Evolutionary conservation across 2,329 filamentous ascomycete genomes (phyloP).

Genomic region (Ceratocystis cubensis): DNA sequence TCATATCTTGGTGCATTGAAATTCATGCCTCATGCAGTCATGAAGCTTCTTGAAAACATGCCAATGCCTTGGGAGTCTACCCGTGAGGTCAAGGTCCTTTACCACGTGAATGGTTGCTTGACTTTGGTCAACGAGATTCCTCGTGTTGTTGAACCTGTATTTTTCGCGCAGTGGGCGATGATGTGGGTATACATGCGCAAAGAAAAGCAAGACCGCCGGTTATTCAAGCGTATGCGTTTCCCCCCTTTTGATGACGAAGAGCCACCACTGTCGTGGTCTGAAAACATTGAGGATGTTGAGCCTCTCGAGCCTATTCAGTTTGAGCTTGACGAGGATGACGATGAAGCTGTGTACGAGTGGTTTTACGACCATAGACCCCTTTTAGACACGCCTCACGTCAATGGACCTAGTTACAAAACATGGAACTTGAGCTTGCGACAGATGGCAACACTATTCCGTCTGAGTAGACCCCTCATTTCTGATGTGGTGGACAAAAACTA

Average conservation of each 20-base stretch:
- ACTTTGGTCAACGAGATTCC: conserved; percentile 95
- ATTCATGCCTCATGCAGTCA: conserved; percentile 96
- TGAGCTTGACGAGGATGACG: conserved; percentile 90
- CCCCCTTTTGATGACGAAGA: conserved; percentile 98
- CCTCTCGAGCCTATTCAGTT: conserved; percentile 96
- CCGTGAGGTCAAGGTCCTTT: conserved; percentile 91
- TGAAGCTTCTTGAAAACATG: conserved; percentile 98
- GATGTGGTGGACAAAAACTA: conserved; percentile 95
- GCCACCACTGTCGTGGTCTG: conserved; percentile 91
- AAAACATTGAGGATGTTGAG: conserved; percentile 97
- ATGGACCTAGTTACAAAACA: conserved; percentile 88
- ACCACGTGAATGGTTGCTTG: conserved; percentile 94
- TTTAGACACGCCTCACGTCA: conserved; percentile 83
- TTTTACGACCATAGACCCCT: conserved; percentile 92
- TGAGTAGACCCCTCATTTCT: conserved; percentile 81
- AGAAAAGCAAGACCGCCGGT: conserved; percentile 86
- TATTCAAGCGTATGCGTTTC: conserved; percentile 99
- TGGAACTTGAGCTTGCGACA: conserved; percentile 91
- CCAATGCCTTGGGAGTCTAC: conserved; percentile 99
- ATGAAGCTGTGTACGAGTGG: conserved; percentile 86
- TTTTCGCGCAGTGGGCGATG: conserved; percentile 96
- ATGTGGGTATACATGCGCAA: conserved; percentile 99
- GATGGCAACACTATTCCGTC: conserved; percentile 88
- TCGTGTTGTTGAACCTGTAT: conserved; percentile 92
- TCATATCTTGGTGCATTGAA: conserved; percentile 95